Base-by-base conservation (phyloP, 371 early-diverging fungal genomes). In the Mortierella sp. region DNA sequence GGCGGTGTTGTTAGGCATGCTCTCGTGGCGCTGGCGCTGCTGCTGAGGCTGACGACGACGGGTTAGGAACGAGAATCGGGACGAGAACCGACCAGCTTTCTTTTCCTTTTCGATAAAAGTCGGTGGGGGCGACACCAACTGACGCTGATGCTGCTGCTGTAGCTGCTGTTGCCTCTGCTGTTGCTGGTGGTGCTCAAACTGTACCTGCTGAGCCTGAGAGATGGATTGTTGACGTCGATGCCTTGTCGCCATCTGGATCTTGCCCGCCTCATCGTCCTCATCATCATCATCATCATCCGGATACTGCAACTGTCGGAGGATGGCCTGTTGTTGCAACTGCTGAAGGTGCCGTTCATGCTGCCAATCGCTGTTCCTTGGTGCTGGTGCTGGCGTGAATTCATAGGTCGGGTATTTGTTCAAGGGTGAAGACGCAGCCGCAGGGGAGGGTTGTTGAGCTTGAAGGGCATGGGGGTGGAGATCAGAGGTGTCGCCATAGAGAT, bases 41-140 rank as follows among this genome's bases (percentile, higher is more conserved):
- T 16, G 59, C 31, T 59, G 59, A 16, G 59, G 75, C 44, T 75
- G 75, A 37, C 78, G 78, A 5, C 80, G 79, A 43, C 83, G 84
- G 40, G 80, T 83, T 64, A 84, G 44, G 80, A 84, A 84, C 69
- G 84, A 84, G 73, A 84, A 84, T 26, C 84, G 64, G 11, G 82
- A 76, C 21, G 81, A 72, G 64, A 84, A 84, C 5, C 83, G 83
- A 4, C 75, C 71, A 14, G 71, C 4, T n/a, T 84, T 84, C 57
- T 77, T 84, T 11, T 69, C 80, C 48, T 75, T 80, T 2, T 79
- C 80, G 10, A 77, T 70, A 51, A 69, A 57, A 69, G 78, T 82
- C 28, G 59, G 72, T 19, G 82, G 50, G 26, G 82, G 78, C 0
- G 82, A 78, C 4, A 46, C 69, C 5, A 82, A 21, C 5, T 78